Percentiles rank a stretch among this genome's conserved stretches.
These are phyloP conservation scores for Raffaelea ambrosiae DNA, from an alignment of 2,329 filamentous ascomycete species.

Conservation along the genomic window DNA sequence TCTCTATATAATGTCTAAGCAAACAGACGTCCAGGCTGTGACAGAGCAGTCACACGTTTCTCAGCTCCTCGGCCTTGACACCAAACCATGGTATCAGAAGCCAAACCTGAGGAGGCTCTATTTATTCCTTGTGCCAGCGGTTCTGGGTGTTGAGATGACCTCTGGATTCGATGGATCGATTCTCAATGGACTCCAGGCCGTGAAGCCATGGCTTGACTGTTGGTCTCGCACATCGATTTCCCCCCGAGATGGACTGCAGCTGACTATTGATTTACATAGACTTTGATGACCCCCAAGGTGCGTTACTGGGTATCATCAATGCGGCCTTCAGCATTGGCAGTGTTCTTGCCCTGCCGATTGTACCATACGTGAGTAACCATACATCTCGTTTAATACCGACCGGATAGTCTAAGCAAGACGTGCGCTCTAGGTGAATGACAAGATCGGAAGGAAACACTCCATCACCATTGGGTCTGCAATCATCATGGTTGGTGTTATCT, in stretches of 20 bases:
- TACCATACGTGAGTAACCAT: no score
- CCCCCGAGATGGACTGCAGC: no score
- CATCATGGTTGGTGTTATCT: conserved; percentile 25
- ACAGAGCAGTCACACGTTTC: background rate
- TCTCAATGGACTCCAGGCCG: conserved; percentile 34
- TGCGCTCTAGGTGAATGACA: no score
- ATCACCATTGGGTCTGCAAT: conserved; percentile 24
- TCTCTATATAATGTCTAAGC: background rate
- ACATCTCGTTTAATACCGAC: no score
- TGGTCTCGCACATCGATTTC: no score
- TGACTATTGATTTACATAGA: conserved; percentile 18
- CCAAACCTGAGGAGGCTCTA: conserved; percentile 29
- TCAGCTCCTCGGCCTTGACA: background rate
- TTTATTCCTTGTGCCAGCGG: conserved; percentile 30
- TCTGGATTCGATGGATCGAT: conserved; percentile 32
- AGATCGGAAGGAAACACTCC: conserved; percentile 27
- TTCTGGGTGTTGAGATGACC: conserved; percentile 34
- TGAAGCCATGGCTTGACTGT: conserved; percentile 29
- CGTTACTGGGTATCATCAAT: conserved; percentile 30
- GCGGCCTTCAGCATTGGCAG: conserved; percentile 34
- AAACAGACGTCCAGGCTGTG: background rate
- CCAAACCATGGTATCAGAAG: conserved; percentile 28
- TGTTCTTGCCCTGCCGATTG: conserved; percentile 30
- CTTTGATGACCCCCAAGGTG: conserved; percentile 29
- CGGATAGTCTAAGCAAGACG: no score